Conservation (phyloP, 2,329 filamentous ascomycete genomes). For the Macrophomina pseudophaseolina region DNA sequence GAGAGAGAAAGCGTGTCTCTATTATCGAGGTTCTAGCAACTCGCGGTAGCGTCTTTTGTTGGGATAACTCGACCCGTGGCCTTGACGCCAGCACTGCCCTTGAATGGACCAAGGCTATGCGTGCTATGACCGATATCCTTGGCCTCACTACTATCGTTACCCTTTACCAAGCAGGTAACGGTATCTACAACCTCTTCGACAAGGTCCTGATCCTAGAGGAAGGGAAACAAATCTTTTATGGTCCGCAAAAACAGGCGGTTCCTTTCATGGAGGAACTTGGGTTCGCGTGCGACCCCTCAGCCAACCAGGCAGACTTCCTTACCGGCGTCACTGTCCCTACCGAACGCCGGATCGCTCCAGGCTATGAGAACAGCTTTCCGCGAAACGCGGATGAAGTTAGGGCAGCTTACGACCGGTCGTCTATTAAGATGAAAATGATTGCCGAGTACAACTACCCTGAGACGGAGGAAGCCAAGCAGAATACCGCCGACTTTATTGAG, state of each 20-base stretch:
- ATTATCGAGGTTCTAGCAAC: too few species aligned
- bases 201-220: slow-evolving; percentile 77
- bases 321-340: slow-evolving; percentile 47
- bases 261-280: slow-evolving; percentile 71
- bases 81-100: slow-evolving; percentile 55
- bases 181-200: slow-evolving; percentile 62
- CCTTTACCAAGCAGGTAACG: slow-evolving; percentile 59
- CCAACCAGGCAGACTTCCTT: slow-evolving; percentile 76
- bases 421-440: too few species aligned
- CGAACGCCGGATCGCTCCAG: background rate
- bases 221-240: slow-evolving; percentile 78
- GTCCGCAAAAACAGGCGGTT: slow-evolving; percentile 63
- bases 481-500: too few species aligned
- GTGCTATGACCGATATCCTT: slow-evolving; percentile 55
- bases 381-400: too few species aligned
- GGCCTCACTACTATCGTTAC: slow-evolving; percentile 60
- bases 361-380: background rate
- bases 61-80: slow-evolving; percentile 53
- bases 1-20: too few species aligned
- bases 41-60: slow-evolving; percentile 32
- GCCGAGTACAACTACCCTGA: too few species aligned
- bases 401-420: too few species aligned
- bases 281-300: slow-evolving; percentile 68
- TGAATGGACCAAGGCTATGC: slow-evolving; percentile 61
- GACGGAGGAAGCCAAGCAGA: too few species aligned